Evolutionary conservation across 2,329 filamentous ascomycete species (phyloP), one percentile per base, ranked within the genome.

Genomic region (Ceratocystiopsis minuta): DNA sequence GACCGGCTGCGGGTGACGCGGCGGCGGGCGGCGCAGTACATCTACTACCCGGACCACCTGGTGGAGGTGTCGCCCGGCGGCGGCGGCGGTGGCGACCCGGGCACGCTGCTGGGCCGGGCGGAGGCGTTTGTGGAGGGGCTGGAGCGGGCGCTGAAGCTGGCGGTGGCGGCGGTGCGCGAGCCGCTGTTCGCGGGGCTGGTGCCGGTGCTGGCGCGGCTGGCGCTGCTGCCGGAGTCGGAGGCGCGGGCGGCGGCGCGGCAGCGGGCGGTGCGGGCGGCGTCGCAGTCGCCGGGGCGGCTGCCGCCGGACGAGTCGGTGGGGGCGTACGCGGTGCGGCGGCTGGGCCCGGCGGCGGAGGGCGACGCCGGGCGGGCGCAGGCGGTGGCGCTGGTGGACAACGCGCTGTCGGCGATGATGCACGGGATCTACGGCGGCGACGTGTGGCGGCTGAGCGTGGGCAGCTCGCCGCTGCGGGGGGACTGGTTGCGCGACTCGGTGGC

Each of bases 391-490:
- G 74, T 75, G 14, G 68, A 90, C 50, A 87, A 92, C 51, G 42
- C 94, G 16, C 60, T 75, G 7, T 94, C 85, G 6, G 85, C 78
- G 40, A 61, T 76, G 54, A 53, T 85, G 41, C 90, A 96, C 58
- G 90, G 90, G 36, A 85, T 96, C 45, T 94, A 92, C 57, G 90
- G 87, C 17, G 90, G 90, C 6, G 82, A 95, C 58, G 74, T 93
- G 38, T 75, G 82, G 56, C 70, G 79, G 54, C 64, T 96, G 40
- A 94, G 86, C 57, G 55, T 79, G 34, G 47, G 42, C 31, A 49
- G 48, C 43, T 47, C 47, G 43, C 41, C 47, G 28, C 41, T 52
- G 28, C 45, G 46, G 3, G 10, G 5, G 2, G 6, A 6, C 18
- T 50, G 49, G 49, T 24, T 48, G 14, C n/a, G 31, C 12, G 40